Base-by-base conservation (phyloP, 2,329 filamentous ascomycete species). In the Cryphonectria parasitica region DNA sequence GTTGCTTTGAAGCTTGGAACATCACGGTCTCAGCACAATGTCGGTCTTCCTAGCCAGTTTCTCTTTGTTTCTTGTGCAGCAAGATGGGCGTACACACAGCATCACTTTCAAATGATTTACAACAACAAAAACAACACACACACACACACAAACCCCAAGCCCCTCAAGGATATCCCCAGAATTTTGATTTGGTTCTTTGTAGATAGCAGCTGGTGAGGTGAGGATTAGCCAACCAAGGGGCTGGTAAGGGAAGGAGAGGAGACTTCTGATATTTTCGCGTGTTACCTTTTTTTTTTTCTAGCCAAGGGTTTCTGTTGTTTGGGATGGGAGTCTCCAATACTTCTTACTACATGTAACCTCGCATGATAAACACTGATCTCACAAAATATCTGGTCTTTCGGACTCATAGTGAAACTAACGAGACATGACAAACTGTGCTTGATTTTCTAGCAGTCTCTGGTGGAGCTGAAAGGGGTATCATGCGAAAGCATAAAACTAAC, bases 111-210 rank as follows among this genome's bases (percentile, higher is more conserved):
- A 39, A 52, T 56, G 41, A 67, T 56, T 39, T 43, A 60, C 64
- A 60, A 58, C 66, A 52, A 65, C 64, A 34, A 15, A 25, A 36
- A 10, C 61, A 63, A 43, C 39, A 43, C 34, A 25, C 60, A 63
- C n/a, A n/a, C n/a, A 11, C 58, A 7, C 36, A 39, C 36, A 39
- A 39, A 11, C 17, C 58, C 15, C 28, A 15, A 45, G 61, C 61
- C 72, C 72, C 69, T 74, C 75, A 75, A 76, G 75, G 75, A 76
- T 76, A 76, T 76, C 74, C 75, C 74, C 67, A 71, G 66, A 72
- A 72, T 69, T 69, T 66, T 65, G 31, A 69, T 73, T 71, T 71
- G 54, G 54, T 71, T 75, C 75, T 76, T 74, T 76, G 75, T 76
- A 76, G 75, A 76, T 76, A 76, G 73, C 69, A 54, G 71, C 56